These are phyloP conservation scores for Endocladia muricata DNA, from an alignment of 31 red algal genomes.

Conservation along the genomic window DNA sequence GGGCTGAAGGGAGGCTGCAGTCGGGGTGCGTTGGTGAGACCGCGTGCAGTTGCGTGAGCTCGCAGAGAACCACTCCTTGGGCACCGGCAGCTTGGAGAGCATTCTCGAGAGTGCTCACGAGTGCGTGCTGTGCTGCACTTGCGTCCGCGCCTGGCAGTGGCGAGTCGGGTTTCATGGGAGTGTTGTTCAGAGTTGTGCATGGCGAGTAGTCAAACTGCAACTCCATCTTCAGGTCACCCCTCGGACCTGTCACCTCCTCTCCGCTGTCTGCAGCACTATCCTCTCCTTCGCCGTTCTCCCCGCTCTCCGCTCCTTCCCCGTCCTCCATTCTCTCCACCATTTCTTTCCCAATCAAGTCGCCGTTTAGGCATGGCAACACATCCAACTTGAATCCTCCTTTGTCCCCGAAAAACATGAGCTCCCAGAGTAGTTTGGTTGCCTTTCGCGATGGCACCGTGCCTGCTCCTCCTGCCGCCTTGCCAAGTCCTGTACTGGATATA, in stretches of 20 bases:
- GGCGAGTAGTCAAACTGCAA: too few species aligned
- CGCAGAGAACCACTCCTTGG: too few species aligned
- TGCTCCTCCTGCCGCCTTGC: not conserved
- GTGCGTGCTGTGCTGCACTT: too few species aligned
- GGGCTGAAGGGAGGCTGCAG: too few species aligned
- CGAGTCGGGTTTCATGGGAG: too few species aligned
- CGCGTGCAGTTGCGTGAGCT: too few species aligned
- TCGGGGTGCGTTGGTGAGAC: too few species aligned
- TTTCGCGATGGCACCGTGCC: not conserved
- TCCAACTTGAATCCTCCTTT: not conserved
- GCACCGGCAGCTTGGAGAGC: too few species aligned
- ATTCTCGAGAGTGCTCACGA: too few species aligned
- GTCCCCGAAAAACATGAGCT: not conserved
- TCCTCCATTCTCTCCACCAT: not conserved
- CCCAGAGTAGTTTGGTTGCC: not conserved
- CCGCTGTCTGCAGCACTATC: not conserved
- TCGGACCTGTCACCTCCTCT: not conserved
- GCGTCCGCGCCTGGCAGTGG: too few species aligned
- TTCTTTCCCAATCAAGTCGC: not conserved
- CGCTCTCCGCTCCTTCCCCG: not conserved
- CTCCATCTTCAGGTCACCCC: not conserved
- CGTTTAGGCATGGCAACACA: not conserved
- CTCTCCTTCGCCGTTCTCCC: not conserved
- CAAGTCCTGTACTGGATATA: not conserved
- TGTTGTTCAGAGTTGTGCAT: too few species aligned